Conservation (phyloP, 257 asterid genomes). For the Solanum ahanhuiri region DNA sequence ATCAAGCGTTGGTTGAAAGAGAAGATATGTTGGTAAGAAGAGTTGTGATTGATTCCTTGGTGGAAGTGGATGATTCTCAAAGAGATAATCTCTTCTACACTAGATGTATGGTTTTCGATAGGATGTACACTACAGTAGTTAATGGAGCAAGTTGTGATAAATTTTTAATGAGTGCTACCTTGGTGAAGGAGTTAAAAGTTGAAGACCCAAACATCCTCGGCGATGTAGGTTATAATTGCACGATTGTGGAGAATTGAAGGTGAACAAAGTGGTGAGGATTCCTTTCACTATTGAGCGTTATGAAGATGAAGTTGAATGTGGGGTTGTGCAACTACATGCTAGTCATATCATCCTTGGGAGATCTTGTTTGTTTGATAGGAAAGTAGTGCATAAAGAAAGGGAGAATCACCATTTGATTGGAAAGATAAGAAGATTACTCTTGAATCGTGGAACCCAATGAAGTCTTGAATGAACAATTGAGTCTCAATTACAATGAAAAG, state of each 20-base stretch:
- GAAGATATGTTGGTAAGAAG: background rate
- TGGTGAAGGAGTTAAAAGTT: background rate
- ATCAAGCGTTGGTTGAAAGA: background rate
- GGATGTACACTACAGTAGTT: background rate
- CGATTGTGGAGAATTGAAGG: background rate
- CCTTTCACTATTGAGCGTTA: background rate
- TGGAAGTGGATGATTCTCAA: background rate
- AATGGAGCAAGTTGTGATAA: background rate
- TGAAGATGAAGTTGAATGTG: background rate
- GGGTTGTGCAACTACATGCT: background rate
- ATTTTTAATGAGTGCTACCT: background rate
- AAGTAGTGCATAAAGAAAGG: background rate
- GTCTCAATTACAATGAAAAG: background rate
- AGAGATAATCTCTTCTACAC: background rate
- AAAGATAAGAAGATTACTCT: background rate
- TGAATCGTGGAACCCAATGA: background rate
- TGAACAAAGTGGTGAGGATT: background rate
- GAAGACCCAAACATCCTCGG: background rate
- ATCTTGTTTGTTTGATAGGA: background rate
- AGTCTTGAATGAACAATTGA: background rate
- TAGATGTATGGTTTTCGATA: background rate
- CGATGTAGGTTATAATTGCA: background rate
- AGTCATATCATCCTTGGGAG: background rate
- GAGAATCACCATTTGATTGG: background rate
- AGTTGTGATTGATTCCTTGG: background rate